Evolutionary conservation across 306 rosid genomes (phyloP).

Genomic region (Trifolium fragiferum): DNA sequence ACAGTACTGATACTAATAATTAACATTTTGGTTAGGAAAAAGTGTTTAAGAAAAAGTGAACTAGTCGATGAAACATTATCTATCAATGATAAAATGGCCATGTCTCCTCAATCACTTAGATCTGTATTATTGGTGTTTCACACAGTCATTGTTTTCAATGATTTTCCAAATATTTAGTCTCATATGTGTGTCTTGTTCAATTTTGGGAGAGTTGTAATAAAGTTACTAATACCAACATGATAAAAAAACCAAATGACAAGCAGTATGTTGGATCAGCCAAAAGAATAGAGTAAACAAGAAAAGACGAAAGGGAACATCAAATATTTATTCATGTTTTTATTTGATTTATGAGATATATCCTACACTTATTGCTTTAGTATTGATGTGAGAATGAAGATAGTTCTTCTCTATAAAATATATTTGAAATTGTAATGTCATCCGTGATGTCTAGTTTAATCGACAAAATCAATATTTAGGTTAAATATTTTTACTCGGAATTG

Average conservation of each 20-base stretch:
- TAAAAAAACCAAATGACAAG: constrained; percentile 44
- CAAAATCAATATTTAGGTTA: too few relatives aligned
- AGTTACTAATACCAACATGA: constrained; percentile 41
- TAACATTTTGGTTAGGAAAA: background rate
- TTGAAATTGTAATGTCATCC: too few relatives aligned
- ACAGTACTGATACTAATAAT: too few relatives aligned
- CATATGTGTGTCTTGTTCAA: constrained; percentile 46
- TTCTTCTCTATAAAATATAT: too few relatives aligned
- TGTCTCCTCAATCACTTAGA: constrained; percentile 45
- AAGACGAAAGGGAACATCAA: constrained; percentile 40
- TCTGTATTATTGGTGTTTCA: constrained; percentile 45
- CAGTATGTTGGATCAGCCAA: constrained; percentile 35
- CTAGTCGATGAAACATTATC: constrained; percentile 42
- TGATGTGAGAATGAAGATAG: too few relatives aligned
- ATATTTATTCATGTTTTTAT: background rate
- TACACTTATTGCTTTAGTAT: too few relatives aligned
- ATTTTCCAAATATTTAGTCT: constrained; percentile 38
- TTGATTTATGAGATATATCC: too few relatives aligned
- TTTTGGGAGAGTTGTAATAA: constrained; percentile 23
- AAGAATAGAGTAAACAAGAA: constrained; percentile 38
- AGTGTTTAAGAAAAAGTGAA: background rate
- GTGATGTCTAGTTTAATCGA: too few relatives aligned
- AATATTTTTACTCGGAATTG: too few relatives aligned
- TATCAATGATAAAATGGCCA: constrained; percentile 35
- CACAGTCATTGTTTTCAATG: constrained; percentile 36